Evolutionary conservation across 106 monocot genomes (phyloP).

Genomic region (Phalaenopsis equestris): DNA sequence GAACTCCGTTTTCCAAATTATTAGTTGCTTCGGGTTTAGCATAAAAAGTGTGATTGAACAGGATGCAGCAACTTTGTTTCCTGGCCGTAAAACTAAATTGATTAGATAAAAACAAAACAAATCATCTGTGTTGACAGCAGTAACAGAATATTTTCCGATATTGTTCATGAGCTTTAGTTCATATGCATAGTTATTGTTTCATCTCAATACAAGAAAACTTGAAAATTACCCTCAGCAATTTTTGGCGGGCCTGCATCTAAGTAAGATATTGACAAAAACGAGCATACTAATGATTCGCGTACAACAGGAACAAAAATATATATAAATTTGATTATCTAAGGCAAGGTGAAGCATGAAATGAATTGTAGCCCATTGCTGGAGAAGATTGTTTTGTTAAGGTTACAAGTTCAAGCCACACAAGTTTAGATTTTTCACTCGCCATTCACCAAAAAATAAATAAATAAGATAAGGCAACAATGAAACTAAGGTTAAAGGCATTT

Average conservation of each 20-base stretch:
- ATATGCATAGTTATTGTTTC: background rate
- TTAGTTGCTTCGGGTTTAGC: constrained; percentile 9
- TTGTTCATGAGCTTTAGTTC: background rate
- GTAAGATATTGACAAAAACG: background rate
- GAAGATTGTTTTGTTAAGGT: too few species aligned
- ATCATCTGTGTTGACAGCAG: background rate
- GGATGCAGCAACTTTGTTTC: constrained; percentile 11
- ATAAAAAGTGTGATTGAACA: constrained; percentile 9
- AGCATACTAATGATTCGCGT: background rate
- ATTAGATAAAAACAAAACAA: background rate
- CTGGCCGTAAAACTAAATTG: constrained; percentile 9
- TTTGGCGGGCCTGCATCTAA: background rate
- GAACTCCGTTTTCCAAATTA: constrained; percentile 12
- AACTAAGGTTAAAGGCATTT: background rate
- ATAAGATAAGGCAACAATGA: background rate
- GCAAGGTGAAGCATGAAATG: too few species aligned
- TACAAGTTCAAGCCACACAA: too few species aligned
- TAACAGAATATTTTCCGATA: background rate
- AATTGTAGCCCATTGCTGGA: too few species aligned
- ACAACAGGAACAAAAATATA: too few species aligned
- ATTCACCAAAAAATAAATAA: too few species aligned
- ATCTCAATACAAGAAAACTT: background rate
- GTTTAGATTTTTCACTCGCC: too few species aligned
- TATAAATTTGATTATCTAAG: too few species aligned
- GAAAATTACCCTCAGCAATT: background rate